phyloP scores from a whole-genome alignment of 352 stramenopile genomes.

The Globisporangium irregulare region DNA sequence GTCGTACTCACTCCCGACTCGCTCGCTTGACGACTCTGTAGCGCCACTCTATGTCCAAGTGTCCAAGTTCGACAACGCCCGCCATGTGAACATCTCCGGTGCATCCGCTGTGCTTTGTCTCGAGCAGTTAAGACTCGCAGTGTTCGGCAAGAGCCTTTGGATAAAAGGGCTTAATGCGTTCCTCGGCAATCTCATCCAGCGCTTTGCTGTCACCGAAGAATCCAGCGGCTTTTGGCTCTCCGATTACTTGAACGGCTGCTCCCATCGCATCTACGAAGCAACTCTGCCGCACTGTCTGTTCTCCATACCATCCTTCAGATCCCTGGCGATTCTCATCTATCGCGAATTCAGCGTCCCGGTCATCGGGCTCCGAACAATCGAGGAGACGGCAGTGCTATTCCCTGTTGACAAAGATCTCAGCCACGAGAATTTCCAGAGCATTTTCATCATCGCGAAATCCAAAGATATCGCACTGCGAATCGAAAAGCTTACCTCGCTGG shows the following conservation, averaged over 20 bases:
- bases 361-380: conserved; percentile 48
- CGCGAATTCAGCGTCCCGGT: conserved; percentile 61
- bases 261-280: conserved; percentile 60
- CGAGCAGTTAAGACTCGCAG: conserved; percentile 66
- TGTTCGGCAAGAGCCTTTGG: conserved; percentile 74
- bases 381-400: conserved; percentile 50
- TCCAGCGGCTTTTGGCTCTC: conserved; percentile 57
- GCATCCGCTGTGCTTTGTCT: conserved; percentile 71
- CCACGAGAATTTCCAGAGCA: conserved; percentile 49
- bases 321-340: conserved; percentile 56
- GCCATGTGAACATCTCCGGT: conserved; percentile 70
- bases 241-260: conserved; percentile 58
- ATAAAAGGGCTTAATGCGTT: conserved; percentile 72
- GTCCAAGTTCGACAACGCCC: conserved; percentile 68
- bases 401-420: conserved; percentile 43
- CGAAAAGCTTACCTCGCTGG: conserved; percentile 41
- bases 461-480: conserved; percentile 53
- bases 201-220: conserved; percentile 39
- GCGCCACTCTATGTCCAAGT: conserved; percentile 77
- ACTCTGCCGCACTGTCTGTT: conserved; percentile 49
- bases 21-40: conserved; percentile 6
- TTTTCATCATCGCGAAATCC: conserved; percentile 57
- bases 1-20: background rate
- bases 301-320: conserved; percentile 41
- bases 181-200: conserved; percentile 72